Conservation (phyloP, 1,284 basidiomycete species). For the Athelia sp. region DNA sequence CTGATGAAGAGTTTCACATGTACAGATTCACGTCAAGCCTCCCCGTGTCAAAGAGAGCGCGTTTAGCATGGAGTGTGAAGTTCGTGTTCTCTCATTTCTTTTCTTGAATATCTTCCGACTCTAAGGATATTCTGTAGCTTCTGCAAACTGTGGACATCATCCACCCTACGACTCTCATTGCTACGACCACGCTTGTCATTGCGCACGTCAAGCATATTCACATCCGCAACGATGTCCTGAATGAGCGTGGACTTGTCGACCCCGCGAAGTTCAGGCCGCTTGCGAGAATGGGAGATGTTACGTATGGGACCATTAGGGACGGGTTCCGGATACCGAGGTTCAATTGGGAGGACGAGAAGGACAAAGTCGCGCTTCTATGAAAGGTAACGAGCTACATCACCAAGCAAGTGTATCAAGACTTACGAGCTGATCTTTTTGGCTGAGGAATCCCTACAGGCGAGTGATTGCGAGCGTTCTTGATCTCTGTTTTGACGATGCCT, state of each 20-base stretch:
- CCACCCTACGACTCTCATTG: constrained; percentile 29
- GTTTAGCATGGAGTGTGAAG: constrained; percentile 68
- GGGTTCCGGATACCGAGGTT: constrained; percentile 43
- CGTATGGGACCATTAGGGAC: constrained; percentile 41
- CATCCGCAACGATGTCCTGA: constrained; percentile 48
- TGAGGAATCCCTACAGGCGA: no score
- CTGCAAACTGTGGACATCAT: constrained; percentile 40
- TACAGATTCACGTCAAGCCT: constrained; percentile 48
- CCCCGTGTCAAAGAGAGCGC: constrained; percentile 68
- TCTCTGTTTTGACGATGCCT: no score
- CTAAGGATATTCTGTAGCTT: constrained; percentile 25
- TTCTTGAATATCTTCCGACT: not conserved
- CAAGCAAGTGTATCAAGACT: no score
- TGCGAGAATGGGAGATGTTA: constrained; percentile 52
- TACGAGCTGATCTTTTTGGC: no score
- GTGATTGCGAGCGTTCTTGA: no score
- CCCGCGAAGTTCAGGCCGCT: constrained; percentile 48
- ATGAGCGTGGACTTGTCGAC: constrained; percentile 40
- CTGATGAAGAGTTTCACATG: no score
- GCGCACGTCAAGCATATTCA: constrained; percentile 62
- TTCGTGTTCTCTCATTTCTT: constrained; percentile 10
- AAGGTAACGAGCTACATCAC: not conserved
- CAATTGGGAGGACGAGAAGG: constrained; percentile 43
- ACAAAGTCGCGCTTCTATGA: constrained; percentile 14
- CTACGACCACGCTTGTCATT: constrained; percentile 44